phyloP scores from a whole-genome alignment of 805 yeast species.

The Starmera caribaea region DNA sequence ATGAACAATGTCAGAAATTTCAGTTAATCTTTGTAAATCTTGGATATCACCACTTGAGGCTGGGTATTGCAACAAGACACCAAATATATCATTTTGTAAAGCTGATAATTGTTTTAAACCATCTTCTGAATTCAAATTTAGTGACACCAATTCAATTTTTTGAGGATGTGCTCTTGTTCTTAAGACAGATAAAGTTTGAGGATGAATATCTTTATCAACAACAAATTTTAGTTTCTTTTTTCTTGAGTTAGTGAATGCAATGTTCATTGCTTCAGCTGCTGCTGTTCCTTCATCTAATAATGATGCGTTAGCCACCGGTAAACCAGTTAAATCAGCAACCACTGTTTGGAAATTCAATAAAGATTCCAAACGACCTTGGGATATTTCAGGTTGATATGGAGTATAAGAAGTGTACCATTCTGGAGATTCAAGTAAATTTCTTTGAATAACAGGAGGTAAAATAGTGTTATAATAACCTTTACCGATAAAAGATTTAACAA shows the following conservation, averaged over 20 bases:
- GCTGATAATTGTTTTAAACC: conserved; percentile 26
- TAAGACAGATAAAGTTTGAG: conserved; percentile 78
- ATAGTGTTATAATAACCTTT: conserved; percentile 90
- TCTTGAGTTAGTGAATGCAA: conserved; percentile 58
- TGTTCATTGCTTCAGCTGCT: conserved; percentile 93
- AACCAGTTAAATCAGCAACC: conserved; percentile 81
- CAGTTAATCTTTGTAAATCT: conserved; percentile 35
- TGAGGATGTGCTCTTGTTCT: conserved; percentile 71
- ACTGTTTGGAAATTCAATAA: conserved; percentile 90
- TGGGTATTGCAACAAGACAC: conserved; percentile 87
- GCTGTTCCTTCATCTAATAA: conserved; percentile 95
- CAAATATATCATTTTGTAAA: conserved; percentile 42
- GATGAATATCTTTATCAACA: conserved; percentile 69
- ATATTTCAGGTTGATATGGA: conserved; percentile 96
- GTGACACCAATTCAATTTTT: conserved; percentile 49
- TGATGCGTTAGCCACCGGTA: conserved; percentile 93
- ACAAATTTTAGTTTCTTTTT: conserved; percentile 62
- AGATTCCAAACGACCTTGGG: conserved; percentile 92
- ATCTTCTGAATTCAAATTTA: conserved; percentile 41
- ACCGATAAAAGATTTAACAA: conserved; percentile 74
- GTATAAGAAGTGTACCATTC: conserved; percentile 99
- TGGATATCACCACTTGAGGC: conserved; percentile 70
- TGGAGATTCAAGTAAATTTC: conserved; percentile 87
- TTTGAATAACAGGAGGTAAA: conserved; percentile 85
- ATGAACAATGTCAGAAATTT: conserved; percentile 60